Evolutionary conservation across 2,329 filamentous ascomycete genomes (phyloP).

Genomic region (Diplodia intermedia): DNA sequence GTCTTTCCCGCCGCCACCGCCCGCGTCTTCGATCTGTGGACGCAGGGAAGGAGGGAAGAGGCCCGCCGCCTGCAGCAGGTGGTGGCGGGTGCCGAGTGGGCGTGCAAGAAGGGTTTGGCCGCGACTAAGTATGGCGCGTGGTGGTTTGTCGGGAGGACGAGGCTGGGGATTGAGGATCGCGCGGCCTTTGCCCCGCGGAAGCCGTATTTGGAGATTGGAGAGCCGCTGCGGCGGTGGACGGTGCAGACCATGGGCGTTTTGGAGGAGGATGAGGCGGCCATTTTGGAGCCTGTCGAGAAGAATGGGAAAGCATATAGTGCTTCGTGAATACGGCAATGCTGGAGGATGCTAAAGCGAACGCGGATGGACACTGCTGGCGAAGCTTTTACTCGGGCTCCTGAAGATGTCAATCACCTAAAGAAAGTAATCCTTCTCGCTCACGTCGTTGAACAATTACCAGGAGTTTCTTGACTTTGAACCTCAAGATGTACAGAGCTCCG

Average conservation of each 20-base stretch:
- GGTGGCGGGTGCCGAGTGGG: slow-evolving; percentile 58
- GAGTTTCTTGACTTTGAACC: too few species aligned
- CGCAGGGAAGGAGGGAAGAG: slow-evolving; percentile 48
- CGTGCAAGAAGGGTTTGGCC: slow-evolving; percentile 58
- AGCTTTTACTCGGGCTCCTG: too few species aligned
- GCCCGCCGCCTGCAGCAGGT: slow-evolving; percentile 52
- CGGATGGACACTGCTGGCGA: too few species aligned
- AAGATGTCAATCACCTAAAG: too few species aligned
- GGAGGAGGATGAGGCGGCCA: slow-evolving; percentile 36
- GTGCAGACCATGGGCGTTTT: slow-evolving; percentile 52
- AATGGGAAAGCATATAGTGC: too few species aligned
- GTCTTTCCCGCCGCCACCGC: slow-evolving; percentile 44
- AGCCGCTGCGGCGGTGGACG: slow-evolving; percentile 53
- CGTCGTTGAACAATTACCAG: too few species aligned
- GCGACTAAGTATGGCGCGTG: slow-evolving; percentile 57
- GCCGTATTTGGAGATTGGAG: slow-evolving; percentile 51
- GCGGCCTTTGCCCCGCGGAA: slow-evolving; percentile 52
- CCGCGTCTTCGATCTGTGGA: slow-evolving; percentile 53
- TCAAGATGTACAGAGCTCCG: too few species aligned
- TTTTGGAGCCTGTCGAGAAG: neutral
- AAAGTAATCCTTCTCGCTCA: too few species aligned
- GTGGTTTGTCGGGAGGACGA: slow-evolving; percentile 49
- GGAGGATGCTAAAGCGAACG: too few species aligned
- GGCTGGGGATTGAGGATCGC: slow-evolving; percentile 50
- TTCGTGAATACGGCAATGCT: too few species aligned